These are phyloP conservation scores for Plasmodium knowlesi DNA, from an alignment of 169 alveolate species.

Conservation along the genomic window DNA sequence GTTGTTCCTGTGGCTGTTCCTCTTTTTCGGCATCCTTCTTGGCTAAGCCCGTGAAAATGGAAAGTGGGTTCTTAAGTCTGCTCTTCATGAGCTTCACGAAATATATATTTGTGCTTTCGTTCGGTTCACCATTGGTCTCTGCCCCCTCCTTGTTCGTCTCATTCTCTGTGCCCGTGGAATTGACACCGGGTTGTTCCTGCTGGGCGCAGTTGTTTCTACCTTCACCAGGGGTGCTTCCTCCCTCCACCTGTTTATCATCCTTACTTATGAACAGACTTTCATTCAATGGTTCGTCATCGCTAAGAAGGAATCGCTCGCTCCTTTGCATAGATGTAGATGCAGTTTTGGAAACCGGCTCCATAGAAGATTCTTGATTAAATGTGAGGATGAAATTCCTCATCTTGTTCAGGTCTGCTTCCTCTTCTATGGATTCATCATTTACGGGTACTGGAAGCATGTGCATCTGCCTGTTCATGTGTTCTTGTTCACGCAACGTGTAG, in stretches of 20 bases:
- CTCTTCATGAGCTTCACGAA: conserved; percentile 32
- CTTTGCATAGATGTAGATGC: neutral
- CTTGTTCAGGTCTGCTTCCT: neutral
- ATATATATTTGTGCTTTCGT: neutral
- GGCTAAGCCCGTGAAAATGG: neutral
- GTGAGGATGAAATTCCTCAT: neutral
- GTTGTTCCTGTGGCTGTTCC: neutral
- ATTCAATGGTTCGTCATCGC: neutral
- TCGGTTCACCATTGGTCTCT: neutral
- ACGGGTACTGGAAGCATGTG: neutral
- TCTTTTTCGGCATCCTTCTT: neutral
- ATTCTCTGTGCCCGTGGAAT: neutral
- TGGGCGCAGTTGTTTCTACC: neutral
- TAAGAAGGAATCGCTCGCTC: neutral
- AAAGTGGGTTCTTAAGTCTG: conserved; percentile 18
- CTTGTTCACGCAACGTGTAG: conserved; percentile 2
- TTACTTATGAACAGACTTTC: neutral
- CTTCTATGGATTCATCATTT: neutral
- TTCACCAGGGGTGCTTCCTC: neutral
- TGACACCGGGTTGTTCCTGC: neutral
- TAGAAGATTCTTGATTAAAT: neutral
- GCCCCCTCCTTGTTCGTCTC: neutral
- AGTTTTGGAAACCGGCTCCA: neutral
- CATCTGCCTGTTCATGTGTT: neutral
- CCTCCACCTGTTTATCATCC: neutral